A percentile compares a stretch with the other conserved stretches of the same genome.
Evolutionary conservation across 805 yeast genomes (phyloP).

Genomic region (Myxozyma nipponensis): DNA sequence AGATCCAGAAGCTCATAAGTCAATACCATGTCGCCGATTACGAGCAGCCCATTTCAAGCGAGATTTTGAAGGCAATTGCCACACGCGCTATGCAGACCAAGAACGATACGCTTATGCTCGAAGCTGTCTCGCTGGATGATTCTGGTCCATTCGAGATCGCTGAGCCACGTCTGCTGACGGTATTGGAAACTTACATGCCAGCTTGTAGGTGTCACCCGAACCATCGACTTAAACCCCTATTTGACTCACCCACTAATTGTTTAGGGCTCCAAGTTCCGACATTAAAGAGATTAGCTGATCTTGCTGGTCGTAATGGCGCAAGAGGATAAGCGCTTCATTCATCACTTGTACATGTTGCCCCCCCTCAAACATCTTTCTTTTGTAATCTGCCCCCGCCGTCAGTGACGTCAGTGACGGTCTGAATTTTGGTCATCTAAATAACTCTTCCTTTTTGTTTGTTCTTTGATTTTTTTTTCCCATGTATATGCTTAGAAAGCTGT

Average conservation of each 20-base stretch:
- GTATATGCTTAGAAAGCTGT: too few relatives aligned
- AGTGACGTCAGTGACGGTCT: too few relatives aligned
- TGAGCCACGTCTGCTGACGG: conserved; percentile 68
- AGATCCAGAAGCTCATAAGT: conserved; percentile 84
- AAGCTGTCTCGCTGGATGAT: conserved; percentile 41
- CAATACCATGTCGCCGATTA: conserved; percentile 91
- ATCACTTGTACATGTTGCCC: too few relatives aligned
- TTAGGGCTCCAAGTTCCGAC: conserved; percentile 67
- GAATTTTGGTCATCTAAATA: too few relatives aligned
- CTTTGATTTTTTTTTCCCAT: too few relatives aligned
- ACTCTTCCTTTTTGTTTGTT: too few relatives aligned
- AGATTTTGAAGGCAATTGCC: conserved; percentile 75
- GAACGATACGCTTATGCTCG: conserved; percentile 38
- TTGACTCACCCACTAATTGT: background rate
- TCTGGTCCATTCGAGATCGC: conserved; percentile 42
- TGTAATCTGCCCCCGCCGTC: too few relatives aligned
- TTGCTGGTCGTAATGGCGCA: conserved; percentile 34
- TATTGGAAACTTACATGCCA: conserved; percentile 67
- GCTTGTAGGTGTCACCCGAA: conserved; percentile 52
- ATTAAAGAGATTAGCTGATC: conserved; percentile 81
- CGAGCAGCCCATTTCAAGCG: conserved; percentile 84
- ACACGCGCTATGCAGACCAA: conserved; percentile 45
- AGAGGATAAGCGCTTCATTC: background rate
- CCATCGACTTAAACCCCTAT: background rate
- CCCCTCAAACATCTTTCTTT: too few relatives aligned